Evolutionary conservation across 2,329 filamentous ascomycete genomes (phyloP).

Genomic region (Penicillium rolfsii): DNA sequence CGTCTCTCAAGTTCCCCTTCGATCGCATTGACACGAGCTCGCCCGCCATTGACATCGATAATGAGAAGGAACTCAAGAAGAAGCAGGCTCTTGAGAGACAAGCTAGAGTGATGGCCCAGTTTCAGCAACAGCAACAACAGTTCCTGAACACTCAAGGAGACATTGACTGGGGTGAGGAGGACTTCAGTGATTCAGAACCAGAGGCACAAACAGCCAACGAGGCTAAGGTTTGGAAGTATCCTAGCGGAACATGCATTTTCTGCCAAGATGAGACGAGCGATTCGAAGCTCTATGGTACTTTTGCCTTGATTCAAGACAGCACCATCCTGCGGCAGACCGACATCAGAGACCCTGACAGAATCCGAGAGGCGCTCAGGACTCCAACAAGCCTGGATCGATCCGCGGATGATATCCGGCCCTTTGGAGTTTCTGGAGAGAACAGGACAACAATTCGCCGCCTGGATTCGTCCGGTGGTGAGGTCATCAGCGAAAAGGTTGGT

Average conservation of each 20-base stretch:
- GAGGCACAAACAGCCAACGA: slow-evolving; percentile 58
- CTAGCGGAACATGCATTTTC: slow-evolving; percentile 88
- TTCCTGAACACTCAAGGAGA: slow-evolving; percentile 88
- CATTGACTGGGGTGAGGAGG: slow-evolving; percentile 85
- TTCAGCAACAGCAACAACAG: slow-evolving; percentile 94
- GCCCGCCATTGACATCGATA: slow-evolving; percentile 67
- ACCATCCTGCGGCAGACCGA: slow-evolving; percentile 85
- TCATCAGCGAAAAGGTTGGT: slow-evolving; percentile 74
- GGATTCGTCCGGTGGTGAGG: slow-evolving; percentile 69
- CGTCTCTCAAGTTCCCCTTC: slow-evolving; percentile 62
- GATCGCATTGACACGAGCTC: slow-evolving; percentile 82
- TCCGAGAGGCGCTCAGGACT: slow-evolving; percentile 78
- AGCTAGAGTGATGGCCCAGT: slow-evolving; percentile 94
- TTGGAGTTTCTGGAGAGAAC: slow-evolving; percentile 89
- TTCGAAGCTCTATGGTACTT: slow-evolving; percentile 85
- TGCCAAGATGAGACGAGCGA: slow-evolving; percentile 97
- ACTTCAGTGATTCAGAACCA: slow-evolving; percentile 66
- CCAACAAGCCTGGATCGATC: slow-evolving; percentile 83
- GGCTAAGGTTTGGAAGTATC: slow-evolving; percentile 84
- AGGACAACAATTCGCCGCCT: slow-evolving; percentile 75
- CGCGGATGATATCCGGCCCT: slow-evolving; percentile 80
- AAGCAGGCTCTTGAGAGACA: slow-evolving; percentile 86
- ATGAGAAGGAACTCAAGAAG: slow-evolving; percentile 77
- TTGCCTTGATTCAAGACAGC: slow-evolving; percentile 85
- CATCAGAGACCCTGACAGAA: slow-evolving; percentile 76